Base-by-base conservation (phyloP, 2,329 filamentous ascomycete genomes). In the Monosporascus sp. region DNA sequence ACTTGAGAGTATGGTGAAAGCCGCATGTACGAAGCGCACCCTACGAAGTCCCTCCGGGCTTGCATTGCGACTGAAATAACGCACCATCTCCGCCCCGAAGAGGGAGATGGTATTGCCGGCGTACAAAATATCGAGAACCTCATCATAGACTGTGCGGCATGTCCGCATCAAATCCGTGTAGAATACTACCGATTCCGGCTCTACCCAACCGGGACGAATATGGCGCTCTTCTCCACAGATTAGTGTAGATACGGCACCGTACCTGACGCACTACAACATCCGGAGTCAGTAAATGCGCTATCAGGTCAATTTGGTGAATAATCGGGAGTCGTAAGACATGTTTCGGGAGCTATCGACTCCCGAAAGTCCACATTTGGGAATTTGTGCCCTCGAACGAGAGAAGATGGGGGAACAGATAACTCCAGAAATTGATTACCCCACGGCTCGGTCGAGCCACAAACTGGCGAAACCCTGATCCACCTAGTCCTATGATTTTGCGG, bases 11-110 rank as follows among this genome's bases (percentile, higher is more conserved):
- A 61, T 44, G 38, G 51, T 48, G 15, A 57, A 50, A 43, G 55
- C 58, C 7, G 55, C 22, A 22, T 61, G 59, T 15, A 56, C 52
- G 35, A 22, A 58, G 7, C 55, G 55, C 26, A 61, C 47, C 22
- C 57, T 49, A 14, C 17, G 11, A 24, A 61, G 41, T 0, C 59
- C 59, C 44, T 61, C 59, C 2, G 56, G 59, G 11, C 59, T 61
- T 45, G 56, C 56, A 18, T 60, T 60, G 7, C 58, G 58, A 37
- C 51, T 50, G 28, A 61, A 61, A 35, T 56, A 60, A 2, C 48
- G 58, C 44, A 54, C 56, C 22, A 61, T 59, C 18, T 60, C 53
- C 5, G 50, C 50, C 18, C 59, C 56, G 44, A 60, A 54, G 15
- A 61, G 49, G n/a, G 56, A 60, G 31, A 60, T 49, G 9, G 59